A percentile compares a stretch with the other conserved stretches of the same genome.
These are phyloP conservation scores for Paramecium bursaria DNA, from an alignment of 73 alveolate genomes.

Conservation along the genomic window DNA sequence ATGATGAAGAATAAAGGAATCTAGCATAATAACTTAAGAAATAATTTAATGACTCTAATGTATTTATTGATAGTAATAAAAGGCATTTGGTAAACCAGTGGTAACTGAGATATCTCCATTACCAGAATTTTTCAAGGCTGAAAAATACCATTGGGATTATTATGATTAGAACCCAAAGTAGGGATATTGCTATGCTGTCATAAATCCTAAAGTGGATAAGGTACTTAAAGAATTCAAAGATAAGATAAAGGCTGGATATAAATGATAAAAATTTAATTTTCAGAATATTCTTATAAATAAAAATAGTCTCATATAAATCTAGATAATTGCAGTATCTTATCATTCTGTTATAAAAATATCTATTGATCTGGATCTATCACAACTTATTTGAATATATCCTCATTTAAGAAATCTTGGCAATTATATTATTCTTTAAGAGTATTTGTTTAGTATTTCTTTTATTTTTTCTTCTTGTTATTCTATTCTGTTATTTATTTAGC, in stretches of 20 bases:
- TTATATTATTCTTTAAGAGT: no score
- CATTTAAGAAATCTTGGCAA: no score
- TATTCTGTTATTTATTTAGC: not conserved
- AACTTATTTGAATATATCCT: no score
- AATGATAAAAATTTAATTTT: slow-evolving; percentile 14
- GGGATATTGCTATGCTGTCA: slow-evolving; percentile 65
- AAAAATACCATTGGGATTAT: slow-evolving; percentile 63
- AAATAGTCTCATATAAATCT: no score
- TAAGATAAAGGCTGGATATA: not conserved
- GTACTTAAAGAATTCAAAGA: slow-evolving; percentile 49
- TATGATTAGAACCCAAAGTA: slow-evolving; percentile 49
- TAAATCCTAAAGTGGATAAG: slow-evolving; percentile 63
- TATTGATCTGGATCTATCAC: no score
- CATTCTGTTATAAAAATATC: no score
- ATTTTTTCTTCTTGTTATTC: not conserved
- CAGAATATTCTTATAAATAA: no score
- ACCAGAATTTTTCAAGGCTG: slow-evolving; percentile 52
- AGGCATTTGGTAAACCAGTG: not conserved
- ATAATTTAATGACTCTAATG: slow-evolving; percentile 36
- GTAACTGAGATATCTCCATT: slow-evolving; percentile 59
- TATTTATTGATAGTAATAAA: not conserved
- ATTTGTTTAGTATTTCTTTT: slow-evolving; percentile 14
- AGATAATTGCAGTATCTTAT: no score
- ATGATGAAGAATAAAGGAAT: slow-evolving; percentile 32
- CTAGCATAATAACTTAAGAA: not conserved